These are phyloP conservation scores for Cubamyces sp. DNA, from an alignment of 768 basidiomycete genomes.

Conservation along the genomic window DNA sequence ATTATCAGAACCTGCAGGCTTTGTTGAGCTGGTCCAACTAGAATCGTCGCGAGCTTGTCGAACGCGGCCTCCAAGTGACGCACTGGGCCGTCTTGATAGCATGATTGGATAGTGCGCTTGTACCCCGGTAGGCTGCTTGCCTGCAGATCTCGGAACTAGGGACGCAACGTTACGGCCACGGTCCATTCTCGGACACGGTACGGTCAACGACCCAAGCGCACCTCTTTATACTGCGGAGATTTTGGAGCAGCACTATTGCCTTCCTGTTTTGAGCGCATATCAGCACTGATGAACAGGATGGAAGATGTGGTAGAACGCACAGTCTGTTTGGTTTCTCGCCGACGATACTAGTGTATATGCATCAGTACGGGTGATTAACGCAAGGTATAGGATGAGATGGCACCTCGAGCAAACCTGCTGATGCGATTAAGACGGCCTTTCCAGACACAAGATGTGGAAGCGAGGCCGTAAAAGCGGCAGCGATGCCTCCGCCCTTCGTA, in stretches of 20 bases:
- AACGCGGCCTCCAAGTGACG: slow-evolving; percentile 32
- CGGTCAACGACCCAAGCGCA: neutral
- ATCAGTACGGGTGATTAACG: neutral
- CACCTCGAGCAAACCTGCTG: slow-evolving; percentile 58
- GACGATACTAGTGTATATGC: neutral
- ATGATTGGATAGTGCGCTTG: slow-evolving; percentile 71
- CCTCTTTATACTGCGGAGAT: slow-evolving; percentile 20
- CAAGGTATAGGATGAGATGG: neutral
- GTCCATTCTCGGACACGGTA: too few species aligned
- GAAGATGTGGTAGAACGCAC: too few species aligned
- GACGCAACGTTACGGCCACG: too few species aligned
- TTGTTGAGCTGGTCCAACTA: neutral
- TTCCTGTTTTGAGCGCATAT: neutral
- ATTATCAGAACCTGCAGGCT: slow-evolving; percentile 24
- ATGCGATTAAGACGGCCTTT: slow-evolving; percentile 66
- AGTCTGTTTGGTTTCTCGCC: too few species aligned
- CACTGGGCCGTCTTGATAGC: slow-evolving; percentile 32
- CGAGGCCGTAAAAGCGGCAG: slow-evolving; percentile 66
- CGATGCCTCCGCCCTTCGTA: slow-evolving; percentile 69
- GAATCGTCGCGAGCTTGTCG: slow-evolving; percentile 19
- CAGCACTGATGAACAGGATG: neutral
- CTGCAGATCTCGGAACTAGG: slow-evolving; percentile 69
- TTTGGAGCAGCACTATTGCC: slow-evolving; percentile 2
- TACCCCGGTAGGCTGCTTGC: slow-evolving; percentile 72
- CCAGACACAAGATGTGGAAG: slow-evolving; percentile 72